phyloP scores from a whole-genome alignment of 495 filamentous ascomycete species.

The Aspergillus hancockii region DNA sequence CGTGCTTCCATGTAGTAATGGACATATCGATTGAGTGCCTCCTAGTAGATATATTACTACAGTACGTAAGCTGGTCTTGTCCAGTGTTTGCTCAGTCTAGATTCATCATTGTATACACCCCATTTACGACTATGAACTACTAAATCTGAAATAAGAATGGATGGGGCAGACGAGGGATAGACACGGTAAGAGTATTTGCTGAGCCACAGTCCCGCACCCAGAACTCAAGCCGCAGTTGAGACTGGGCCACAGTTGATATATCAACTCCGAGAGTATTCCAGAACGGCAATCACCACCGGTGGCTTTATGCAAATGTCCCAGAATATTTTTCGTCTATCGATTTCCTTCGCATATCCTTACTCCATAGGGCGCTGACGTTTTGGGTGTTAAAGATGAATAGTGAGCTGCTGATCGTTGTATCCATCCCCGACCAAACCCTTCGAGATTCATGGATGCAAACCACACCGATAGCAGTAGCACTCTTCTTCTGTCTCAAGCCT shows the following conservation, averaged over 20 bases:
- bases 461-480: too few relatives aligned
- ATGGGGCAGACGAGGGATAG: background rate
- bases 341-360: background rate
- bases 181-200: background rate
- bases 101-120: background rate
- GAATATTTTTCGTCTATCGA: background rate
- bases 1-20: background rate
- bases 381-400: background rate
- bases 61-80: background rate
- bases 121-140: background rate
- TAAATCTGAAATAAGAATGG: background rate
- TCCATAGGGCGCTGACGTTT: background rate
- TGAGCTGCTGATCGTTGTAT: background rate
- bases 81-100: background rate
- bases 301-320: background rate
- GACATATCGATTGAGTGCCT: background rate
- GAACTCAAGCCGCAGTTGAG: background rate
- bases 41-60: background rate
- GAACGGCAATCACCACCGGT: background rate
- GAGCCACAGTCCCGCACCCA: background rate
- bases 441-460: background rate
- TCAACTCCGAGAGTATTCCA: slow-evolving; percentile 5
- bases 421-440: background rate
- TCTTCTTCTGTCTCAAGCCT: background rate
- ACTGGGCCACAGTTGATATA: background rate